A percentile compares a stretch with the other conserved stretches of the same genome.
Evolutionary conservation across 768 basidiomycete genomes (phyloP).

Genomic region (Mycena rebaudengoi): DNA sequence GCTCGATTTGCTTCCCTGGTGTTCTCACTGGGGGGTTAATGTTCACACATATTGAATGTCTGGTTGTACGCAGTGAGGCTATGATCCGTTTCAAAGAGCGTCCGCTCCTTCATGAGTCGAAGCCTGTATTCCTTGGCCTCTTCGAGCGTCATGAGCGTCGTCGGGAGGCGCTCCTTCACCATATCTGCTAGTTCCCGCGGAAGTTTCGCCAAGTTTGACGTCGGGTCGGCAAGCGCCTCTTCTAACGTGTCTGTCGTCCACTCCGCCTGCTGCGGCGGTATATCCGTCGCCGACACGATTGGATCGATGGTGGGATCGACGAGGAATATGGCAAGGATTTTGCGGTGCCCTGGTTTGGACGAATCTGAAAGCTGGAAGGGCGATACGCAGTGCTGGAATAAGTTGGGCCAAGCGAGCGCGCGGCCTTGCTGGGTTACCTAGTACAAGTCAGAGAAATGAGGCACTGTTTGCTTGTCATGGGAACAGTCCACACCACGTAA

Average conservation of each 20-base stretch:
- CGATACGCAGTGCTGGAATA: conserved; percentile 46
- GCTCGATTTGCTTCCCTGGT: too few species aligned
- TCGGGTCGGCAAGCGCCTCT: not conserved
- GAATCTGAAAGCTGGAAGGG: conserved; percentile 44
- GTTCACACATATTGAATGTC: conserved; percentile 27
- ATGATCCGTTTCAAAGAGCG: conserved; percentile 6
- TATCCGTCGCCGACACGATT: conserved; percentile 36
- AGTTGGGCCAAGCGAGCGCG: conserved; percentile 48
- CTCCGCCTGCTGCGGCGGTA: conserved; percentile 41
- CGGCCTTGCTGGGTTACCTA: conserved; percentile 34
- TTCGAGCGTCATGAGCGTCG: not conserved
- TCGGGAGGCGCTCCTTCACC: not conserved
- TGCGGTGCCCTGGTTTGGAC: conserved; percentile 45
- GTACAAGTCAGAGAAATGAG: not conserved
- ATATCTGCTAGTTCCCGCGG: conserved; percentile 16
- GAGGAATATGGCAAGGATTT: conserved; percentile 49
- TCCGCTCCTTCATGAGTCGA: conserved; percentile 31
- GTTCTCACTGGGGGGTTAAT: too few species aligned
- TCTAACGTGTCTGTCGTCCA: conserved; percentile 32
- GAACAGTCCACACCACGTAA: conserved; percentile 28
- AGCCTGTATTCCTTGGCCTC: conserved; percentile 22
- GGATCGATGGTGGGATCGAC: conserved; percentile 42
- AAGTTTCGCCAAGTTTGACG: not conserved
- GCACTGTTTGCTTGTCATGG: not conserved
- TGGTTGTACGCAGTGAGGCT: not conserved